Evolutionary conservation across 257 asterid species (phyloP).

Genomic region (Lantana camara): DNA sequence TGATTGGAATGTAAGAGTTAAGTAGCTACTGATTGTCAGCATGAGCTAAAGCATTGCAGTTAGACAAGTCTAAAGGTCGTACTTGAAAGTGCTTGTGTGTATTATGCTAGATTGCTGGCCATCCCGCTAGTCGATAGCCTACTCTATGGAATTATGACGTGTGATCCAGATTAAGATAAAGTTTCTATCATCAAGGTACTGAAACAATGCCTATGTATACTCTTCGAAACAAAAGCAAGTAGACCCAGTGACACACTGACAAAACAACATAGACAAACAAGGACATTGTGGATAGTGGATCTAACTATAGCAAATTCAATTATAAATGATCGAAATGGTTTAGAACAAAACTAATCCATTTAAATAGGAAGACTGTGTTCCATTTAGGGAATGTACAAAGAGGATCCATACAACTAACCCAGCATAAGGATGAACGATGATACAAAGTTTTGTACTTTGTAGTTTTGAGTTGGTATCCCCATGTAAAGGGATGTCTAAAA

Average conservation of each 20-base stretch:
- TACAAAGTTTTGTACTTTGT: too few relatives aligned
- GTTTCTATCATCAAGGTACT: background rate
- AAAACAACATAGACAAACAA: background rate
- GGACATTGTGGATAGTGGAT: background rate
- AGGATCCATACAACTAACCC: background rate
- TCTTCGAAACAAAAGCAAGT: background rate
- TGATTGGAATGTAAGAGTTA: background rate
- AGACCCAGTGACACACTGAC: background rate
- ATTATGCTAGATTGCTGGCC: background rate
- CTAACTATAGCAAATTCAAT: background rate
- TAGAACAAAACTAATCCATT: background rate
- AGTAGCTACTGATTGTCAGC: background rate
- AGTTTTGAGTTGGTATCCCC: background rate
- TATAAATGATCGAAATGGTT: background rate
- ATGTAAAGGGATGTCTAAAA: background rate
- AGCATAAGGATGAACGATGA: background rate
- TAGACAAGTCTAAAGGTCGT: background rate
- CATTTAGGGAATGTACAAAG: background rate
- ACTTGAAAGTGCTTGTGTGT: background rate
- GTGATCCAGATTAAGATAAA: background rate
- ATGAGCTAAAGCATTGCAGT: background rate
- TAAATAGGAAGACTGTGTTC: background rate
- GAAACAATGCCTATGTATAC: background rate
- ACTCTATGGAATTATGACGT: background rate
- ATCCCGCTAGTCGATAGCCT: background rate